phyloP scores from a whole-genome alignment of 108 stramenopile genomes.

The Cyclostephanos tholiformis region DNA sequence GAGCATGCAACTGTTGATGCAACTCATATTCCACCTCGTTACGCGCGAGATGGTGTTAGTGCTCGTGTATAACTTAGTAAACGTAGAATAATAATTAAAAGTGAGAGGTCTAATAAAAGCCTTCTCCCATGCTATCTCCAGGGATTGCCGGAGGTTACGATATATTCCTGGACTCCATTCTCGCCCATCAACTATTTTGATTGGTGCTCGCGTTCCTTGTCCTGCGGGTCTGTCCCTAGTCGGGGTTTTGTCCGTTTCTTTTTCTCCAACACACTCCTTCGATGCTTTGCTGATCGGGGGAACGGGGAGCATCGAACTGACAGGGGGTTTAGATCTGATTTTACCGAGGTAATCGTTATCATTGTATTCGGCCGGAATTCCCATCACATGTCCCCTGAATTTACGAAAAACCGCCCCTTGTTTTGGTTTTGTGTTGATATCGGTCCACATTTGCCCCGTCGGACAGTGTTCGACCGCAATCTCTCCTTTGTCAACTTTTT shows the following conservation, averaged over 20 bases:
- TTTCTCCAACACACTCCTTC: not conserved
- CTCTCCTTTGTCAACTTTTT: not conserved
- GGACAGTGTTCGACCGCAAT: not conserved
- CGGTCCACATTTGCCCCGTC: not conserved
- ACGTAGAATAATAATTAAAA: not conserved
- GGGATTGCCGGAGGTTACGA: not conserved
- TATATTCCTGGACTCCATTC: too few species aligned
- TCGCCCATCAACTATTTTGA: not conserved
- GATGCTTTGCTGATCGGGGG: not conserved
- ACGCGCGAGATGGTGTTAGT: not conserved
- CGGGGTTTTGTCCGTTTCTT: not conserved
- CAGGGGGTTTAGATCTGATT: not conserved
- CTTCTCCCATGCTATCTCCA: not conserved
- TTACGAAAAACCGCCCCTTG: not conserved
- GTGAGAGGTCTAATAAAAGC: not conserved
- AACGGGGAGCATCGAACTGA: not conserved
- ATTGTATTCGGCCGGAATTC: not conserved
- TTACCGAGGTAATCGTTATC: not conserved
- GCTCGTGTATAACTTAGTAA: constrained; percentile 4
- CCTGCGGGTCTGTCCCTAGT: not conserved
- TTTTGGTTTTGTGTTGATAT: not conserved
- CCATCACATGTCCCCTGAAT: not conserved
- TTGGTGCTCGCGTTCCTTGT: too few species aligned
- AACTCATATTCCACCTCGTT: too few species aligned
- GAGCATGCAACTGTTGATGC: too few species aligned